Evolutionary conservation across 2,329 filamentous ascomycete genomes (phyloP).

Genomic region (Ramularia endophylla): DNA sequence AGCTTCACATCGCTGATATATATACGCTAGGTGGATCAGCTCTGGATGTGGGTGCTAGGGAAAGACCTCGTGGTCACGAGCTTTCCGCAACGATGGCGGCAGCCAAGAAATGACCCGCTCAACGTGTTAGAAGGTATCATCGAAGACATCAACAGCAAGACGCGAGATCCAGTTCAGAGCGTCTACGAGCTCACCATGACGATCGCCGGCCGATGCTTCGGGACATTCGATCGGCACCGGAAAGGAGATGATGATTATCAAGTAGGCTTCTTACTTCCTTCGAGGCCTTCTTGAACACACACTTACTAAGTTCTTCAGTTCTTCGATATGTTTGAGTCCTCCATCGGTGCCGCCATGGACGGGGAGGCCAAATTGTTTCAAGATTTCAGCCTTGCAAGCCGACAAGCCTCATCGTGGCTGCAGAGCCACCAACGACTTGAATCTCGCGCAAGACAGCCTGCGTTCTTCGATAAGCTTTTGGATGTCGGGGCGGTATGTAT

Average conservation of each 20-base stretch:
- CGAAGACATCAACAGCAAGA: constrained; percentile 61
- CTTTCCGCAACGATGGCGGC: constrained; percentile 54
- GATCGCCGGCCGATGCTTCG: constrained; percentile 44
- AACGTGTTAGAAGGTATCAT: constrained; percentile 60
- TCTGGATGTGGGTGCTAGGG: constrained; percentile 60
- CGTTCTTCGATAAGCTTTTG: constrained; percentile 51
- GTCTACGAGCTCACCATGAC: constrained; percentile 59
- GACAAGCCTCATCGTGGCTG: constrained; percentile 42
- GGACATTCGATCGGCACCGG: constrained; percentile 49
- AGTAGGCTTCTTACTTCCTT: too few species aligned
- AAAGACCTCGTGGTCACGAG: constrained; percentile 55
- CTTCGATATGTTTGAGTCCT: constrained; percentile 61
- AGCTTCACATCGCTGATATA: constrained; percentile 56
- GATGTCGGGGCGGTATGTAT: constrained; percentile 55
- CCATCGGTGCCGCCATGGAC: constrained; percentile 48
- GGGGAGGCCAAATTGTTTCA: constrained; percentile 47
- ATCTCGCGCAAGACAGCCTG: constrained; percentile 22
- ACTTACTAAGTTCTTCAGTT: too few species aligned
- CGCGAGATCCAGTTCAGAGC: constrained; percentile 51
- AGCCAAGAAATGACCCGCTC: constrained; percentile 56
- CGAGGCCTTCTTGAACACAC: too few species aligned
- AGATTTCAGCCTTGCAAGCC: constrained; percentile 54
- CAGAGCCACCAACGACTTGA: constrained; percentile 15
- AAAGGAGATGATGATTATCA: constrained; percentile 53
- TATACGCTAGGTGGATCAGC: constrained; percentile 48